These are phyloP conservation scores for Fusarium nelsonii DNA, from an alignment of 2,329 filamentous ascomycete species.

Conservation along the genomic window DNA sequence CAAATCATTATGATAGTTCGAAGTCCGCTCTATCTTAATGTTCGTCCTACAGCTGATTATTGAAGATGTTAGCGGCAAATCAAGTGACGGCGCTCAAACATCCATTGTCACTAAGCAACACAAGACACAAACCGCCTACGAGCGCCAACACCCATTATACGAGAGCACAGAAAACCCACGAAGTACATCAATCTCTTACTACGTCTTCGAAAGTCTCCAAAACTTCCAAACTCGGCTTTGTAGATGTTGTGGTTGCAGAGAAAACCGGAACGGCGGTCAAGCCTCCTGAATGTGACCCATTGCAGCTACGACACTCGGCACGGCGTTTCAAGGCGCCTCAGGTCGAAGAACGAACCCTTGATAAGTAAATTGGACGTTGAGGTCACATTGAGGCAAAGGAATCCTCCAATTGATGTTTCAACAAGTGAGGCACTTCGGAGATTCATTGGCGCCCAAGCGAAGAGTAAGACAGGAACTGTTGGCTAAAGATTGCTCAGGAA, in stretches of 20 bases:
- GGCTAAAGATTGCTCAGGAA: not conserved
- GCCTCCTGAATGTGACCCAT: too few relatives aligned
- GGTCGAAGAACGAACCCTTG: fast-evolving
- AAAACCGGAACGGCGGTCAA: not conserved
- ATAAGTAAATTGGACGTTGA: too few relatives aligned
- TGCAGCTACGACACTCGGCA: not conserved
- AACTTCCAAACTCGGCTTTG: not conserved
- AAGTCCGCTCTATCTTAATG: too few relatives aligned
- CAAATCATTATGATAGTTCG: too few relatives aligned
- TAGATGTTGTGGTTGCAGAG: conserved; percentile 5
- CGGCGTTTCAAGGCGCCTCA: not conserved
- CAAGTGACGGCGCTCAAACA: too few relatives aligned
- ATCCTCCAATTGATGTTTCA: not conserved
- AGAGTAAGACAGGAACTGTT: not conserved
- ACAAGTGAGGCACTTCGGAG: not conserved
- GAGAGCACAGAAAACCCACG: not conserved
- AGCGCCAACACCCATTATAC: too few relatives aligned
- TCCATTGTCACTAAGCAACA: not conserved
- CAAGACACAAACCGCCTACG: not conserved
- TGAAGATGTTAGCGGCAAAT: too few relatives aligned
- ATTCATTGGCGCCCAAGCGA: not conserved
- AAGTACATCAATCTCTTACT: not conserved
- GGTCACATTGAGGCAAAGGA: not conserved
- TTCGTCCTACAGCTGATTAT: too few relatives aligned
- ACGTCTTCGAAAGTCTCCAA: not conserved